These are phyloP conservation scores for Botrytis fragariae DNA, from an alignment of 2,329 filamentous ascomycete genomes.

Conservation along the genomic window DNA sequence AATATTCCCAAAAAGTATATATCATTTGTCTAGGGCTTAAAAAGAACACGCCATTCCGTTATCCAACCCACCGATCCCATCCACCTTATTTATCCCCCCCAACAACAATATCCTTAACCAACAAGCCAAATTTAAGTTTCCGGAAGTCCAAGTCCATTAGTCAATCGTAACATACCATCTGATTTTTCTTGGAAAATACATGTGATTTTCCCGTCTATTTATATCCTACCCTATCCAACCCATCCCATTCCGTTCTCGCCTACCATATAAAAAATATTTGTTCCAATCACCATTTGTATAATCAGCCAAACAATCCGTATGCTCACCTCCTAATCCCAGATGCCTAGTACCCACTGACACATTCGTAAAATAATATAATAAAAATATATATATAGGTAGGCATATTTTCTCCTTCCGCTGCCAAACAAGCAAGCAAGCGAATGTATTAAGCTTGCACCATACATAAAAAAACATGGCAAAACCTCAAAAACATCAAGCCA, in stretches of 20 bases:
- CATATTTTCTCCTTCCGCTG: not conserved
- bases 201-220: conserved; percentile 12
- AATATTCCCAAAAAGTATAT: not conserved
- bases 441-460: conserved; percentile 11
- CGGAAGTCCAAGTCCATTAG: not conserved
- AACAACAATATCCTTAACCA: not conserved
- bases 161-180: not conserved
- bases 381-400: conserved; percentile 8
- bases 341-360: not conserved
- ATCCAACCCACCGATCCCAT: not conserved
- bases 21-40: not conserved
- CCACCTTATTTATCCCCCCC: not conserved
- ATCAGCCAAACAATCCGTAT: not conserved
- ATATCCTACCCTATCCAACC: not conserved
- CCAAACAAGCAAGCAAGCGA: not conserved
- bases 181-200: not conserved
- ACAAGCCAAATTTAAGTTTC: not conserved
- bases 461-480: not conserved
- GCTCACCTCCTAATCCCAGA: not conserved
- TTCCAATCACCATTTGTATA: conserved; percentile 8
- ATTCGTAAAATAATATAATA: conserved; percentile 1
- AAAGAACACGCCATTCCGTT: not conserved
- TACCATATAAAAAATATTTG: not conserved
- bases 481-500: conserved; percentile 8
- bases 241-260: not conserved